Evolutionary conservation across 768 basidiomycete genomes (phyloP), one percentile per base, ranked within the genome.

Genomic region (Tulasnella sp.): DNA sequence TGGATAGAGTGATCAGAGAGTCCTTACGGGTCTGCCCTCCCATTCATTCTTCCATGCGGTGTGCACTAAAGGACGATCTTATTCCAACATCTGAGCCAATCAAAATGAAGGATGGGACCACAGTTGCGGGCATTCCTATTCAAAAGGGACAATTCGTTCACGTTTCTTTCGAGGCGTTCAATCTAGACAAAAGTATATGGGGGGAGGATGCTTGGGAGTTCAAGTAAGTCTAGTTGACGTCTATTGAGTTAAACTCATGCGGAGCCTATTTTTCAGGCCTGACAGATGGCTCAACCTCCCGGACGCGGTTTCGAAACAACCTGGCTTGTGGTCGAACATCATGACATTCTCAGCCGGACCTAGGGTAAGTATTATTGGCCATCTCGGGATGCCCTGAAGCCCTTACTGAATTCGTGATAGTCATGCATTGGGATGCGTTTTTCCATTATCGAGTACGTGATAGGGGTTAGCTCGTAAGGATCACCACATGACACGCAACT

Each of bases 261-360:
- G 28, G 31, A 19, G 37, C n/a, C n/a, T n/a, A n/a, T 49, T 37
- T 28, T 4, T 7, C 35, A 88, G 87, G 35, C 86, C 86, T 2
- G 83, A 89, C 54, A 71, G 86, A 22, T 90, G 86, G 86, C 74
- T 83, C 59, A 68, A 75, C 55, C 72, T 88, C 0, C 81, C 87
- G 0, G 79, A 86, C 53, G 66, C 69, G 16, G 85, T 73, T 2
- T 57, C 64, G 16, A 65, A 70, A 15, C 66, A 78, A 33, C 86
- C 85, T n/a, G 84, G 86, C 8, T 31, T 55, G 16, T 51, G 32
- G 19, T 28, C 29, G 5, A 51, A 55, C 25, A 37, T 55, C 41
- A 45, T 89, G 37, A 77, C 79, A 0, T 89, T 89, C 60, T 88
- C 84, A 8, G 79, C 81, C n/a, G 87, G 86, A 20, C 86, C 85